Conservation (phyloP, 495 filamentous ascomycete species). For the Massariosphaeria phaeospora region DNA sequence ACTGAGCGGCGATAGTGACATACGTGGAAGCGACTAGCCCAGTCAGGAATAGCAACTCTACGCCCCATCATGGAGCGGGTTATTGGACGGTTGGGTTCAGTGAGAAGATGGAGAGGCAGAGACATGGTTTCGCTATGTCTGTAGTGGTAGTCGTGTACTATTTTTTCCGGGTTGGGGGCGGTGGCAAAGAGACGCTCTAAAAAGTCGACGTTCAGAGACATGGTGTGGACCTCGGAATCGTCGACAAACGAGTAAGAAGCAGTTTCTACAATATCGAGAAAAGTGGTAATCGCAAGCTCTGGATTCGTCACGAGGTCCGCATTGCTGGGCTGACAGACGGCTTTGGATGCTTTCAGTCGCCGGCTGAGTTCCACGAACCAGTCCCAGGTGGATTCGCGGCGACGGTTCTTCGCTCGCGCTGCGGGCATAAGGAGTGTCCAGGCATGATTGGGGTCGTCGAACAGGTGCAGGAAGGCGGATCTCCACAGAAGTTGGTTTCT, state of each 20-base stretch:
- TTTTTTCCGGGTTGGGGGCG: constrained; percentile 3
- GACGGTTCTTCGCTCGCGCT: constrained; percentile 12
- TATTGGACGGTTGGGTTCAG: constrained; percentile 8
- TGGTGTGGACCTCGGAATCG: no score
- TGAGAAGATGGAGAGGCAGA: constrained; percentile 14
- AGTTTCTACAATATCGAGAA: constrained; percentile 22
- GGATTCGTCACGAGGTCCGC: background rate
- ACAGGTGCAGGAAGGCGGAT: constrained; percentile 18
- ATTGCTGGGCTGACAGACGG: background rate
- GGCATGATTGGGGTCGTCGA: constrained; percentile 24
- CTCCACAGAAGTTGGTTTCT: constrained; percentile 25
- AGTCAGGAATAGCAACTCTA: constrained; percentile 2
- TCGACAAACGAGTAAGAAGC: constrained; percentile 6
- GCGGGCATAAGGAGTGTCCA: constrained; percentile 17
- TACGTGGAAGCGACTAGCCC: constrained; percentile 26
- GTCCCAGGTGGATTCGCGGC: constrained; percentile 21
- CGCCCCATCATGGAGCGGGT: constrained; percentile 17
- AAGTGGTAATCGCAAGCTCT: constrained; percentile 4
- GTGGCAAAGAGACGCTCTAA: constrained; percentile 6
- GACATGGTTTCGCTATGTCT: constrained; percentile 6
- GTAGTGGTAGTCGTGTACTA: constrained; percentile 31
- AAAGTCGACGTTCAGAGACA: constrained; percentile 21
- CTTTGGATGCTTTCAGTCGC: constrained; percentile 5
- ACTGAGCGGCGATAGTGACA: no score
- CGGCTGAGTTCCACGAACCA: constrained; percentile 18